A percentile compares a stretch with the other conserved stretches of the same genome.
Conservation (phyloP, 1,284 basidiomycete species). For the Takashimella koratensis region DNA sequence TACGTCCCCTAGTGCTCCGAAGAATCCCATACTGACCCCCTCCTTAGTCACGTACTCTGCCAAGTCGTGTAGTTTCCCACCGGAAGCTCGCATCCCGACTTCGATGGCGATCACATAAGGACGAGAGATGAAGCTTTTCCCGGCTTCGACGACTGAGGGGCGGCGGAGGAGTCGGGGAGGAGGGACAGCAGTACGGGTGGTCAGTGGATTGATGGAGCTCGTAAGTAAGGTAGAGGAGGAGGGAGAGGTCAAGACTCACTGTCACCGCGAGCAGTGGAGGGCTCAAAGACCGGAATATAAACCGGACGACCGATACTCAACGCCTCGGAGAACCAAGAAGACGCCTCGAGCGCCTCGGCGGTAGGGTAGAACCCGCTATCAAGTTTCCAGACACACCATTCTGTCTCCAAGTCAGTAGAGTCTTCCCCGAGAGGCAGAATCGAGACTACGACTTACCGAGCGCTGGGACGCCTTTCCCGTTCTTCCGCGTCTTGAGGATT, state of each 20-base stretch:
- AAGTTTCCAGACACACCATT: slow-evolving; percentile 4
- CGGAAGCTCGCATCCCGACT: neutral
- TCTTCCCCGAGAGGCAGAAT: no score
- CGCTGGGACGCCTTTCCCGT: neutral
- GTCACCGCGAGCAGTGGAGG: no score
- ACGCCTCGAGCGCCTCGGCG: neutral
- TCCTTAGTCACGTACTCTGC: neutral
- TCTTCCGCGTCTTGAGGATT: neutral
- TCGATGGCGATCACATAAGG: neutral
- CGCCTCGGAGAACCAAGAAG: neutral
- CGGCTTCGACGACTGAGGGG: neutral
- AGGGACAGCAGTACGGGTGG: no score
- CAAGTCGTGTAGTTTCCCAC: neutral
- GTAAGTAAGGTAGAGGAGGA: no score
- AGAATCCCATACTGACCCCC: neutral
- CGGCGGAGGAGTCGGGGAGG: no score
- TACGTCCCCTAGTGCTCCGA: neutral
- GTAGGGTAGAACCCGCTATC: neutral
- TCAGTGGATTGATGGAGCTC: no score
- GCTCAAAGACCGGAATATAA: slow-evolving; percentile 5
- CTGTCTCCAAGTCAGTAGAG: neutral
- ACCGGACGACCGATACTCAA: neutral
- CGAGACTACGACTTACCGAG: neutral
- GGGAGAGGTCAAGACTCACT: neutral
- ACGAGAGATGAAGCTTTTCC: neutral